Percentiles rank a stretch among this genome's conserved stretches.
These are phyloP conservation scores for Podospora sp. DNA, from an alignment of 495 filamentous ascomycete genomes.

Conservation along the genomic window DNA sequence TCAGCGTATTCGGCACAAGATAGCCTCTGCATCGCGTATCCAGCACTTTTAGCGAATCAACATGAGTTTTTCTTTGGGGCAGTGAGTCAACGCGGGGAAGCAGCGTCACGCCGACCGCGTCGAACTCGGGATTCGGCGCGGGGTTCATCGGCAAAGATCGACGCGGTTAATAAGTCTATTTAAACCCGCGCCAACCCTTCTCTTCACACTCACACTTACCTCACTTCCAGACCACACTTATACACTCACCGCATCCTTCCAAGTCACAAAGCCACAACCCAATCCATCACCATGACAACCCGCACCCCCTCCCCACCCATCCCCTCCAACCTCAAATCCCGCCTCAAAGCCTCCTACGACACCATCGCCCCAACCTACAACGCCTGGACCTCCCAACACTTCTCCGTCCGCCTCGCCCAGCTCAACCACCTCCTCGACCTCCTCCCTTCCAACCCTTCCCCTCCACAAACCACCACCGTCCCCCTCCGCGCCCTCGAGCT, in stretches of 20 bases:
- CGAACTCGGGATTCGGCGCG: too few species aligned
- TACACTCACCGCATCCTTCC: too few species aligned
- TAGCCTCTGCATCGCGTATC: background rate
- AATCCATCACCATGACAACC: background rate
- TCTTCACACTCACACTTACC: too few species aligned
- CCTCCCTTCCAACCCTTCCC: conserved; percentile 18
- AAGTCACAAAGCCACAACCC: too few species aligned
- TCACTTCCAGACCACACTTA: too few species aligned
- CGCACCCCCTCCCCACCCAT: background rate
- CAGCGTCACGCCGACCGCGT: too few species aligned
- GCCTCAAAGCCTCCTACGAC: conserved; percentile 41
- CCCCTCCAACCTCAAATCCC: conserved; percentile 33
- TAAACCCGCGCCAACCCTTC: too few species aligned
- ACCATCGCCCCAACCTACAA: conserved; percentile 37
- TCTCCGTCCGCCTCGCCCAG: conserved; percentile 26
- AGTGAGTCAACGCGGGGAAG: background rate
- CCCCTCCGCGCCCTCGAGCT: conserved; percentile 36
- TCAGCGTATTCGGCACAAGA: background rate
- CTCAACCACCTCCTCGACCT: conserved; percentile 29
- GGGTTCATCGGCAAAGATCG: too few species aligned
- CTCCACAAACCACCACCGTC: conserved; percentile 4
- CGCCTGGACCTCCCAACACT: conserved; percentile 32
- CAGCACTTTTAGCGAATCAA: background rate
- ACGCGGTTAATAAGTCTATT: too few species aligned
- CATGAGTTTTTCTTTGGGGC: background rate